Conservation (phyloP, 1,139 yeast genomes). For the Candida albicans region DNA sequence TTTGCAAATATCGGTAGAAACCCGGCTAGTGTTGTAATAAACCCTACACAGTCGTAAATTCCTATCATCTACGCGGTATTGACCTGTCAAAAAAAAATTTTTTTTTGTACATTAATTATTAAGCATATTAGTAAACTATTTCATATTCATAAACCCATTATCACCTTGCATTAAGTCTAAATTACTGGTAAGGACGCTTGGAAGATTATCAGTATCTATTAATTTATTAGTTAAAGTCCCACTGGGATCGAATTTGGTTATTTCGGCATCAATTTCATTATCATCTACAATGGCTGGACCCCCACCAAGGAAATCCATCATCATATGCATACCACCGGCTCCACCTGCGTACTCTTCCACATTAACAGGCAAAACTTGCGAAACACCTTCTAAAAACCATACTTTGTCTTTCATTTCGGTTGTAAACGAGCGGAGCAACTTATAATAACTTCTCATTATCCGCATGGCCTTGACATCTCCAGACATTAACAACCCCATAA, state of each 20-base stretch:
- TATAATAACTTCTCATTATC: conserved; percentile 85
- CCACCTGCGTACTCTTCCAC: conserved; percentile 85
- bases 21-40: too few relatives aligned
- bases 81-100: neutral
- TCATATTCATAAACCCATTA: conserved; percentile 16
- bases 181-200: conserved; percentile 54
- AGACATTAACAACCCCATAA: conserved; percentile 71
- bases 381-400: conserved; percentile 93
- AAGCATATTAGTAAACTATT: conserved; percentile 7
- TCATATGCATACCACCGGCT: conserved; percentile 85
- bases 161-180: conserved; percentile 51
- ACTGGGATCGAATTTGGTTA: conserved; percentile 46
- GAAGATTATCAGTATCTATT: conserved; percentile 54
- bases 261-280: conserved; percentile 44
- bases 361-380: conserved; percentile 79
- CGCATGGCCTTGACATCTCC: conserved; percentile 88
- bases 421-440: conserved; percentile 75
- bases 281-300: conserved; percentile 53
- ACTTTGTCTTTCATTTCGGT: conserved; percentile 85
- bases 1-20: too few relatives aligned
- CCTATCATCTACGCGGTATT: too few relatives aligned
- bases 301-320: conserved; percentile 82
- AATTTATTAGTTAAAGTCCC: conserved; percentile 43
- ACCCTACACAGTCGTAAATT: too few relatives aligned
- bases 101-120: neutral